A percentile compares a stretch with the other conserved stretches of the same genome.
Evolutionary conservation across 371 early-diverging fungal genomes (phyloP).

Genomic region (Chytridium lagenaria): DNA sequence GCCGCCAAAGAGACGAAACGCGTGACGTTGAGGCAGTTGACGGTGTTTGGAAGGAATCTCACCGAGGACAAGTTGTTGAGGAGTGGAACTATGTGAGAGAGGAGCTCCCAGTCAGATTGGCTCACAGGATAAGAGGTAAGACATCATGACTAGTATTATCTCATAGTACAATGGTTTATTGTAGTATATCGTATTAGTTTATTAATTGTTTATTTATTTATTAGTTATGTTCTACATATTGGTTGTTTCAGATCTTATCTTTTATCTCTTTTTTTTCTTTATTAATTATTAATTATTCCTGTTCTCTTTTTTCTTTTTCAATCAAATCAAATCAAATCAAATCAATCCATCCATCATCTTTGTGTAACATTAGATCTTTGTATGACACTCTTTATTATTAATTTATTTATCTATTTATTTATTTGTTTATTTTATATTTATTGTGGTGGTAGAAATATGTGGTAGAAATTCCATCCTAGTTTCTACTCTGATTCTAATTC

Average conservation of each 20-base stretch:
- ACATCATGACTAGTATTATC: too few relatives aligned
- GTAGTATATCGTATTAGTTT: background rate
- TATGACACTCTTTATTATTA: too few relatives aligned
- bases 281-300: background rate
- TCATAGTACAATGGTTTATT: background rate
- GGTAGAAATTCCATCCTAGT: too few relatives aligned
- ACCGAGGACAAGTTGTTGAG: conserved; percentile 77
- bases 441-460: too few relatives aligned
- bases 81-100: conserved; percentile 85
- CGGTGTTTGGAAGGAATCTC: conserved; percentile 90
- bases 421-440: too few relatives aligned
- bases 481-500: too few relatives aligned
- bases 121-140: conserved; percentile 83
- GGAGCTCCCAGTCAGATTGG: conserved; percentile 89
- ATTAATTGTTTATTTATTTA: background rate
- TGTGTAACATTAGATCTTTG: too few relatives aligned
- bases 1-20: conserved; percentile 76
- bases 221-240: background rate
- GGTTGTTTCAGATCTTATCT: background rate
- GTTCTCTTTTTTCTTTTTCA: background rate
- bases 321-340: too few relatives aligned
- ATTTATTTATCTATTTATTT: too few relatives aligned
- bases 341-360: too few relatives aligned
- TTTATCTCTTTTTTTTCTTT: background rate
- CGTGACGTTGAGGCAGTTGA: conserved; percentile 90